These are phyloP conservation scores for Amylocystis lapponica DNA, from an alignment of 768 basidiomycete species.

Conservation along the genomic window DNA sequence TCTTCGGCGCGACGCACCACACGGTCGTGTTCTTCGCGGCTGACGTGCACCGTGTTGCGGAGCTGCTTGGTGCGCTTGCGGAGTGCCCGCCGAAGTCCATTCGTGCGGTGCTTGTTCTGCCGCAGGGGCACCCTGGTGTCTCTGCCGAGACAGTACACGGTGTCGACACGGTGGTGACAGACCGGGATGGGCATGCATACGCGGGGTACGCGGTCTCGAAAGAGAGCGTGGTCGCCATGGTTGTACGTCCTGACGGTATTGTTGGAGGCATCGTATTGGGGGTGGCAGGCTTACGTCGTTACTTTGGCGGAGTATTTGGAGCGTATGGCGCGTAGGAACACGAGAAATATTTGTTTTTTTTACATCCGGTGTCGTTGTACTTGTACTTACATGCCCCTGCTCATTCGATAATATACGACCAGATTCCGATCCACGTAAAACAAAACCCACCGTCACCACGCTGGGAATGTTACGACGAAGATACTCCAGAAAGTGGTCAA, in stretches of 20 bases:
- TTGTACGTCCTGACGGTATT: slow-evolving; percentile 12
- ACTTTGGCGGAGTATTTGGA: slow-evolving; percentile 1
- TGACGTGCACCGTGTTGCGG: not conserved
- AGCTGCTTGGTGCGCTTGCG: not conserved
- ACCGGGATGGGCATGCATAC: slow-evolving; percentile 8
- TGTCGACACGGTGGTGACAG: not conserved
- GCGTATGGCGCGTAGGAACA: too few relatives aligned
- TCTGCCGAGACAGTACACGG: not conserved
- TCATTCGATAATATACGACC: too few relatives aligned
- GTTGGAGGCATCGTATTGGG: slow-evolving; percentile 6
- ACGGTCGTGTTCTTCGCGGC: slow-evolving; percentile 27
- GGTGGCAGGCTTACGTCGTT: not conserved
- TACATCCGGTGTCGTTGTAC: too few relatives aligned
- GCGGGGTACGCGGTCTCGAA: slow-evolving; percentile 2
- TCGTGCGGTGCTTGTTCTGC: not conserved
- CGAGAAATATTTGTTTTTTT: too few relatives aligned
- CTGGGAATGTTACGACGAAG: too few relatives aligned
- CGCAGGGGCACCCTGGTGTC: not conserved
- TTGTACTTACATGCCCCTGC: too few relatives aligned
- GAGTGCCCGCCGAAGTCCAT: not conserved
- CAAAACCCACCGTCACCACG: too few relatives aligned
- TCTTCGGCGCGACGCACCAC: slow-evolving; percentile 23
- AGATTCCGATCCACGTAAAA: too few relatives aligned
- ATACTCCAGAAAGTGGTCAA: too few relatives aligned
- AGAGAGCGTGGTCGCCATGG: slow-evolving; percentile 1